Evolutionary conservation across 148 eudicot genomes (phyloP), one percentile per base, ranked within the genome.

Genomic region (Fagopyrum esculentum): DNA sequence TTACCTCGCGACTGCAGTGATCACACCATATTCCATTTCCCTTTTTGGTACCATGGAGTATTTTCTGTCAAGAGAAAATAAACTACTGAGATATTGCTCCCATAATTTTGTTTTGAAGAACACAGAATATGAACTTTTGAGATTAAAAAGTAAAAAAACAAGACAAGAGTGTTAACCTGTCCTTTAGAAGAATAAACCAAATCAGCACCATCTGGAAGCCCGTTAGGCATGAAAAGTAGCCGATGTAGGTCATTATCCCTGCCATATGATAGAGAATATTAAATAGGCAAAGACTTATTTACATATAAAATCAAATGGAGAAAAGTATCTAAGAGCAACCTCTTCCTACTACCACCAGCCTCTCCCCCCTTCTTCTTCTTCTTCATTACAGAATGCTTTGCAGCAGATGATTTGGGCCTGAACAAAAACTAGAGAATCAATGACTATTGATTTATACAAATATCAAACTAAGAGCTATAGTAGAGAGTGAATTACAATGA

Each of bases 241-340:
- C 91, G 81, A 76, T 95, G 99, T 73, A 95, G 82, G 78, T 95
- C 97, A 84, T 92, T 95, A 82, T 95, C 99, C 86, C 99, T 95
- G 87, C 56, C 79, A 85, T 17, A 66, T 40, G 71, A 66, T 40
- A 35, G 12, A 35, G 40, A 35, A 35, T 35, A 35, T 16, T 63
- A 30, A 2, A n/a, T 13, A 63, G 61, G 22, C 15, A 63, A 29
- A 2, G 8, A 19, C 3, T 17, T 35, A 40, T 35, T 47, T 10
- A 5, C n/a, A 68, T 44, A 45, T 68, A 35, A 56, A 68, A 68
- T 35, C 2, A 19, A 71, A 71, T 17, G 52, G 46, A 71, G 68
- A 16, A 30, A 50, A 29, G 45, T n/a, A 52, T 50, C 46, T 19
- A 52, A 73, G 30, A 6, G 6, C 59, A 52, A 87, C 97, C 97